Percentiles rank a stretch among this genome's conserved stretches.
Conservation (phyloP, 441 rosid species). For the Rhodomyrtus psidioides region DNA sequence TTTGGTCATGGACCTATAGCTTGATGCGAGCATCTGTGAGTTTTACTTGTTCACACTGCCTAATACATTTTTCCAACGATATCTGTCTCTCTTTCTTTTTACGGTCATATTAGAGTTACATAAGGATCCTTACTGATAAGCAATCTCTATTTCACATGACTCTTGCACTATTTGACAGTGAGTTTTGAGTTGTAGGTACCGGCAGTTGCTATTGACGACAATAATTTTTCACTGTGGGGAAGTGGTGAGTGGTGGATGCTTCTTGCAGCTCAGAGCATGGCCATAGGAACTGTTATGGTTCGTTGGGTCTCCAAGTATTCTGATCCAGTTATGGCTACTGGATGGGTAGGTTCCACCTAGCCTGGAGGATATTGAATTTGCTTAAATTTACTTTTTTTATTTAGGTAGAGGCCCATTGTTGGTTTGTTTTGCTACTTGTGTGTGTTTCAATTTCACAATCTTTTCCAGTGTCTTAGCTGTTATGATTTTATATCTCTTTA, state of each 20-base stretch:
- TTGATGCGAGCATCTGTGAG: not conserved
- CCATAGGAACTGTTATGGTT: slow-evolving; percentile 86
- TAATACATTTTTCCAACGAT: not conserved
- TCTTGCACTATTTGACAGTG: not conserved
- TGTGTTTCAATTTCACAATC: not conserved
- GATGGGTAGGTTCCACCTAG: slow-evolving; percentile 58
- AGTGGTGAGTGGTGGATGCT: slow-evolving; percentile 99
- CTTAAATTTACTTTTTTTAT: not conserved
- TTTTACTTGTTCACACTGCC: not conserved
- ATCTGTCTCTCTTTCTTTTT: not conserved
- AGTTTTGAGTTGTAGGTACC: slow-evolving; percentile 42
- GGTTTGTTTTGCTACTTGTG: not conserved
- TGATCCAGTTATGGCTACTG: slow-evolving; percentile 93
- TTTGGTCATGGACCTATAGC: not conserved
- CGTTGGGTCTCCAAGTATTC: slow-evolving; percentile 90
- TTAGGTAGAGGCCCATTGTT: not conserved
- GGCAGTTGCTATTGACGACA: slow-evolving; percentile 41
- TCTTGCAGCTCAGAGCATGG: slow-evolving; percentile 98
- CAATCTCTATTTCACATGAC: not conserved
- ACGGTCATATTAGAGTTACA: not conserved
- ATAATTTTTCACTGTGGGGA: slow-evolving; percentile 71
- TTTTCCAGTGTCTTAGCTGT: not conserved
- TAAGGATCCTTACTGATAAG: not conserved
- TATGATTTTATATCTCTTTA: not conserved
- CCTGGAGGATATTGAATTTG: not conserved